Percentiles rank a stretch among this genome's conserved stretches.
These are phyloP conservation scores for Coemansia sp. DNA, from an alignment of 192 early-diverging fungal genomes.

Conservation along the genomic window DNA sequence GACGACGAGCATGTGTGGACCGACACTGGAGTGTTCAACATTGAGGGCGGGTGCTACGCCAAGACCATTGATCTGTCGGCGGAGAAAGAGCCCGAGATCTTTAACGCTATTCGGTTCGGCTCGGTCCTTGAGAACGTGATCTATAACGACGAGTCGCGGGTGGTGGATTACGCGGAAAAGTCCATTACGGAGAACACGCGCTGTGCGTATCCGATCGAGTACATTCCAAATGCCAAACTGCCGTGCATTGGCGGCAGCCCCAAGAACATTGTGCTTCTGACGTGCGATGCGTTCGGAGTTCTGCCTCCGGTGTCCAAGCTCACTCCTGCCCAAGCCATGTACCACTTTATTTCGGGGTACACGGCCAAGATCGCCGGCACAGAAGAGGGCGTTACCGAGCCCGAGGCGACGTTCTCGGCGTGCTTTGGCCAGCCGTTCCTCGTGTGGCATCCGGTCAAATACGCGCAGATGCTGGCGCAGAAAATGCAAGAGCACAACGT, in stretches of 20 bases:
- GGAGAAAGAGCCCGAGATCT: slow-evolving; percentile 99
- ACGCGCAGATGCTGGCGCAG: slow-evolving; percentile 93
- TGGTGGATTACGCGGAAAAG: slow-evolving; percentile 80
- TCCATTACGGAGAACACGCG: slow-evolving; percentile 94
- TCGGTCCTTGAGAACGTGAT: slow-evolving; percentile 94
- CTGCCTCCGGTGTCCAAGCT: slow-evolving; percentile 90
- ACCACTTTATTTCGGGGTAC: slow-evolving; percentile 97
- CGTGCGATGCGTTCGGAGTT: slow-evolving; percentile 96
- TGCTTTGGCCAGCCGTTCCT: slow-evolving; percentile 98
- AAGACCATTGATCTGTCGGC: slow-evolving; percentile 94
- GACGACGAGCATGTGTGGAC: slow-evolving; percentile 99
- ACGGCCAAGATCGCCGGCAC: slow-evolving; percentile 98
- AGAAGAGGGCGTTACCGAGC: slow-evolving; percentile 91
- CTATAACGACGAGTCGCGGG: slow-evolving; percentile 68
- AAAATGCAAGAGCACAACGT: slow-evolving; percentile 89
- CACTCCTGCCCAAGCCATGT: slow-evolving; percentile 86
- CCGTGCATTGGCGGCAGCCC: slow-evolving; percentile 91
- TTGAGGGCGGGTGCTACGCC: slow-evolving; percentile 99
- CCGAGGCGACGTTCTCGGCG: slow-evolving; percentile 88
- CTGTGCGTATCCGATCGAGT: slow-evolving; percentile 94
- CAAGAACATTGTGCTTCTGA: slow-evolving; percentile 93
- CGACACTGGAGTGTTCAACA: slow-evolving; percentile 97
- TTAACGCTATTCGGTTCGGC: slow-evolving; percentile 91
- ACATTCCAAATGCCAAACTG: slow-evolving; percentile 90
- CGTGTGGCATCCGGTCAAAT: slow-evolving; percentile 92